phyloP scores from a whole-genome alignment of 2,329 filamentous ascomycete species.

The Beauveria sp. region DNA sequence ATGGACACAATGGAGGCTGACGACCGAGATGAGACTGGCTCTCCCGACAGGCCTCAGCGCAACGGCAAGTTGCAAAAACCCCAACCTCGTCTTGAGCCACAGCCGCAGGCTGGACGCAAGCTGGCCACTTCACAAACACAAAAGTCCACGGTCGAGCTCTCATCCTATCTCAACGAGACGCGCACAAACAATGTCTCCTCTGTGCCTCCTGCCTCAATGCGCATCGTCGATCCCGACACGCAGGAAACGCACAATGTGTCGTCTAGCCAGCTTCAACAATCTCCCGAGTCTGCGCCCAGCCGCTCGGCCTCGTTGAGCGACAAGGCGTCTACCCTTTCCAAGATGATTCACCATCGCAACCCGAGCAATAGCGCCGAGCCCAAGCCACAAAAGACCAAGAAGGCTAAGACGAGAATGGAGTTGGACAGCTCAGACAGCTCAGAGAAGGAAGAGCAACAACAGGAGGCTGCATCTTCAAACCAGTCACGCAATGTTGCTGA shows the following conservation, averaged over 20 bases:
- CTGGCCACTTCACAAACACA: conserved; percentile 21
- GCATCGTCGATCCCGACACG: conserved; percentile 48
- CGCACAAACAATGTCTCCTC: conserved; percentile 46
- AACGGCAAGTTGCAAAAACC: conserved; percentile 67
- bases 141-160: conserved; percentile 32
- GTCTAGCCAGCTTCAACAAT: conserved; percentile 22
- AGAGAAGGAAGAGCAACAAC: conserved; percentile 19
- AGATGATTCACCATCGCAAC: conserved; percentile 28
- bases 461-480: conserved; percentile 10
- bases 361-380: conserved; percentile 35
- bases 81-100: conserved; percentile 42
- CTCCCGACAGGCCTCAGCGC: conserved; percentile 47
- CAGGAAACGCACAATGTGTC: conserved; percentile 32
- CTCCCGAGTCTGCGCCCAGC: conserved; percentile 21
- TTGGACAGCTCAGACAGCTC: conserved; percentile 64
- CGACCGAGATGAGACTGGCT: conserved; percentile 36
- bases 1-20: conserved; percentile 47
- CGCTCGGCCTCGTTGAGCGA: conserved; percentile 21
- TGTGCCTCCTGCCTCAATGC: conserved; percentile 49
- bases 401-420: conserved; percentile 53
- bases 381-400: conserved; percentile 41
- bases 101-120: conserved; percentile 29
- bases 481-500: conserved; percentile 17
- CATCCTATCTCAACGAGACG: conserved; percentile 34
- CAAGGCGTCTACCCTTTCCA: conserved; percentile 29